Evolutionary conservation across 352 stramenopile genomes (phyloP).

Genomic region (Globisporangium irregulare): DNA sequence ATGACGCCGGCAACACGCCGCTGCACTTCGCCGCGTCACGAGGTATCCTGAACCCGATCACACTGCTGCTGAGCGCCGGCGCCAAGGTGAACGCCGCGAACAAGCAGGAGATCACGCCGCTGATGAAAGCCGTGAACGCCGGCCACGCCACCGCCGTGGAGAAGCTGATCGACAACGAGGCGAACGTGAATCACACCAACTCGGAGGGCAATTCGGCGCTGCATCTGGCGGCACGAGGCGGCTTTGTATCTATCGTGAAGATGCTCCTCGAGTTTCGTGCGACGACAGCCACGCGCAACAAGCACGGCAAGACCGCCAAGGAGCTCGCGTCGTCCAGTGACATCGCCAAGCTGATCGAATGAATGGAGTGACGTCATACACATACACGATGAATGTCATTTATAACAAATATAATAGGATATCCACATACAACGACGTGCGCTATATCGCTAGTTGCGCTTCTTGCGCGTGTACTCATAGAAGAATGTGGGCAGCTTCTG

Average conservation of each 20-base stretch:
- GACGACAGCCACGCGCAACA: slow-evolving; percentile 54
- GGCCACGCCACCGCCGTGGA: slow-evolving; percentile 81
- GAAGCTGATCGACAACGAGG: slow-evolving; percentile 84
- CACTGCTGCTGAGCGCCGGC: slow-evolving; percentile 67
- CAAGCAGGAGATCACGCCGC: slow-evolving; percentile 71
- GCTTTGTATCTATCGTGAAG: slow-evolving; percentile 71
- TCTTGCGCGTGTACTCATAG: slow-evolving; percentile 83
- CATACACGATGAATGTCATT: not conserved
- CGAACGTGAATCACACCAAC: slow-evolving; percentile 62
- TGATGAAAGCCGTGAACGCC: slow-evolving; percentile 85
- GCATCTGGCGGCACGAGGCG: slow-evolving; percentile 78
- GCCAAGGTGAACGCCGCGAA: slow-evolving; percentile 79
- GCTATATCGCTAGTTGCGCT: slow-evolving; percentile 33
- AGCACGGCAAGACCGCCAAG: slow-evolving; percentile 70
- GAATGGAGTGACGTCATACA: slow-evolving; percentile 3
- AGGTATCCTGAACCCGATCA: slow-evolving; percentile 85
- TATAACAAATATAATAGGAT: not conserved
- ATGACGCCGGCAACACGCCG: slow-evolving; percentile 84
- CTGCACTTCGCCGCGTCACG: slow-evolving; percentile 80
- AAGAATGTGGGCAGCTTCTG: slow-evolving; percentile 86
- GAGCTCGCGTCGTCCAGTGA: slow-evolving; percentile 64
- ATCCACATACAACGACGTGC: not conserved
- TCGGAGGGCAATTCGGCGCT: slow-evolving; percentile 80
- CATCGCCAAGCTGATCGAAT: slow-evolving; percentile 60
- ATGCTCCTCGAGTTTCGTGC: slow-evolving; percentile 57